Evolutionary conservation across 163 green algal species (phyloP).

Genomic region (Chlamydomonas reinhardtii): DNA sequence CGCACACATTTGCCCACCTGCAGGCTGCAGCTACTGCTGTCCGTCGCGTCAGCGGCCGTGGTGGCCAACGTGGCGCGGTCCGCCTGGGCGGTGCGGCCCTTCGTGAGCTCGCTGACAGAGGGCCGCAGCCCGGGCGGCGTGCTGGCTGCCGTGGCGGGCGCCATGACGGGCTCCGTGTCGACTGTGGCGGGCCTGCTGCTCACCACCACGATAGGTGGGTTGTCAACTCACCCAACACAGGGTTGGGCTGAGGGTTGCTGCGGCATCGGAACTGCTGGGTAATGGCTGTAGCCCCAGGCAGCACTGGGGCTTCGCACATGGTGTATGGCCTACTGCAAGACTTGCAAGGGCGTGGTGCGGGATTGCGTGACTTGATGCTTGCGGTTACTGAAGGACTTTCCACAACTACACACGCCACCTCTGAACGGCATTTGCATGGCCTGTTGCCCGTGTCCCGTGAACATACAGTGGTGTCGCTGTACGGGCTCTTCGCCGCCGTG

Average conservation of each 20-base stretch:
- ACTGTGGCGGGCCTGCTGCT: constrained; percentile 21
- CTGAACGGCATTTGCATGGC: no score
- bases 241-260: no score
- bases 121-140: background rate
- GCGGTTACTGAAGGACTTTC: no score
- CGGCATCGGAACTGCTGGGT: no score
- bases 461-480: background rate
- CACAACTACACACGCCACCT: no score
- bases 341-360: no score
- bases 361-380: no score
- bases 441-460: no score
- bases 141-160: background rate
- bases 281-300: no score
- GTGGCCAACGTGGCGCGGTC: background rate
- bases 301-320: no score
- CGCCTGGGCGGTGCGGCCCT: background rate
- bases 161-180: background rate
- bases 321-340: no score
- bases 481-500: background rate
- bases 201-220: background rate
- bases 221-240: no score
- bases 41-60: background rate
- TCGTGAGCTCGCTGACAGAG: constrained; percentile 2
- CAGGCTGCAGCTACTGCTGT: constrained; percentile 9
- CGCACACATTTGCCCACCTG: background rate